Evolutionary conservation across 1,284 basidiomycete species (phyloP).

Genomic region (Phellopilus nigrolimitatus): DNA sequence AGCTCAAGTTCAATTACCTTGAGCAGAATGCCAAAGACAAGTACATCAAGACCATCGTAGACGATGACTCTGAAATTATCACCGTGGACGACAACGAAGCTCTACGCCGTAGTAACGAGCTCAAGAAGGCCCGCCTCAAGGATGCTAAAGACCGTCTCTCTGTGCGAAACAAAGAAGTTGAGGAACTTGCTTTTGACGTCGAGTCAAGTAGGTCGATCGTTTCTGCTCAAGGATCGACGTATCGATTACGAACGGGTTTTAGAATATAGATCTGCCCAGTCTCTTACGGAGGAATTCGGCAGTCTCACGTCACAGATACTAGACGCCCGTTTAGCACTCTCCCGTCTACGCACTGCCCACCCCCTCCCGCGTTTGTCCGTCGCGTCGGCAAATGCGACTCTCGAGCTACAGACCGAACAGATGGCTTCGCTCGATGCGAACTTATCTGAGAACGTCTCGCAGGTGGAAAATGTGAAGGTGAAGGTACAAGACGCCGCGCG

Average conservation of each 20-base stretch:
- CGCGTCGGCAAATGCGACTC: constrained; percentile 60
- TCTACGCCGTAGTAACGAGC: constrained; percentile 53
- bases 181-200: constrained; percentile 56
- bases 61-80: constrained; percentile 72
- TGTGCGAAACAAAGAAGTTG: constrained; percentile 57
- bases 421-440: constrained; percentile 71
- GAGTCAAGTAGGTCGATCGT: constrained; percentile 56
- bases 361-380: constrained; percentile 74
- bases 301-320: constrained; percentile 68
- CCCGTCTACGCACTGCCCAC: constrained; percentile 71
- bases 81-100: constrained; percentile 70
- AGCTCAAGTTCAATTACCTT: constrained; percentile 80
- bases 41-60: constrained; percentile 80
- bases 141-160: constrained; percentile 56
- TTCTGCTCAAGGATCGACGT: background rate
- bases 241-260: background rate
- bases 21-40: constrained; percentile 85
- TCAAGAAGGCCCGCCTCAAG: constrained; percentile 67
- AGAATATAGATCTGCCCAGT: constrained; percentile 58
- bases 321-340: constrained; percentile 73
- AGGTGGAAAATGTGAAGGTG: constrained; percentile 51
- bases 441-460: constrained; percentile 37
- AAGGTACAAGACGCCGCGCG: constrained; percentile 51
- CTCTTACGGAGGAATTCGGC: constrained; percentile 50
- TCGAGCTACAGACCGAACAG: constrained; percentile 64